Base-by-base conservation (phyloP, 1,284 basidiomycete genomes). In the Cryptococcus wingfieldii region DNA sequence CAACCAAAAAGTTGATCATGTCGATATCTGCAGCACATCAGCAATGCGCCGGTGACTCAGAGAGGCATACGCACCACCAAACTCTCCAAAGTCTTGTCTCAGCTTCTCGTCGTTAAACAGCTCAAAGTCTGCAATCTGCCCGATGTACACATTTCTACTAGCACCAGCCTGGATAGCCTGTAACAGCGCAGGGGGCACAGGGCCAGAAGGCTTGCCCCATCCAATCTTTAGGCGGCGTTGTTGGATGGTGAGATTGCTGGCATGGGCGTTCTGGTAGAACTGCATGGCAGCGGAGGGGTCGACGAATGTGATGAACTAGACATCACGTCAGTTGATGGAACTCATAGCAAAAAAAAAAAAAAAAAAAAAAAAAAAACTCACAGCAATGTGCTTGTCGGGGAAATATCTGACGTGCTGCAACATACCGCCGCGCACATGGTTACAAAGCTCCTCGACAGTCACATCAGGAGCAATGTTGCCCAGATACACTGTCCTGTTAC, bases 401-500 rank as follows among this genome's bases (percentile, higher is more conserved):
- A 95, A 89, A 75, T 91, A 93, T 59, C 90, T 80, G 69, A 95
- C 85, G 78, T 93, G 89, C 53, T 78, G 72, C 51, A 96, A 78
- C 54, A 93, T 89, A 54, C 93, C 93, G 31, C 93, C 93, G 31
- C 93, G 83, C 61, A 97, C 88, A 28, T 90, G 86, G 70, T 96
- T 96, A 79, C 92, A 96, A 62, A 96, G 78, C 74, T 96, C 93
- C 77, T 96, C 92, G 4, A 88, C 82, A 5, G 86, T 87, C 23
- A 90, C 93, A 79, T 96, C 93, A 1, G 90, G 90, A 70, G 92
- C 90, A 55, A 97, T 90, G 76, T 94, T 94, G 6, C 92, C 92
- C 49, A 96, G 79, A 76, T 96, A 96, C 39, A 97, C 87, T 2
- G 90, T 94, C 59, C 92, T 80, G 76, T 95, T 96, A 63, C 66